These are phyloP conservation scores for Emmonsiellopsis sp. DNA, from an alignment of 2,329 filamentous ascomycete species.

Conservation along the genomic window DNA sequence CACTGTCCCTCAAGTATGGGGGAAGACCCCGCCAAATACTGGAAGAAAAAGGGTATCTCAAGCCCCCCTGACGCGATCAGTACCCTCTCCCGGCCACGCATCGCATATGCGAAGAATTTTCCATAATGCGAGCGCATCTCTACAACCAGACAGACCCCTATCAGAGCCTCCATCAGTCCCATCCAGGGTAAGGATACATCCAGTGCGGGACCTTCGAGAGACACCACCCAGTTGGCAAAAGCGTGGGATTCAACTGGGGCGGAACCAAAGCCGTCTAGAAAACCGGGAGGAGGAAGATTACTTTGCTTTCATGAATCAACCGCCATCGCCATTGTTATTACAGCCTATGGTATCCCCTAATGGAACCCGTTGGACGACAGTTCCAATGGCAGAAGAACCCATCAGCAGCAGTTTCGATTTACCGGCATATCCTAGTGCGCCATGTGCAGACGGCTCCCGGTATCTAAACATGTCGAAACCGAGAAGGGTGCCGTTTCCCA, in stretches of 20 bases:
- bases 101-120: background rate
- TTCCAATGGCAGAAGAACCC: conserved; percentile 1
- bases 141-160: background rate
- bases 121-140: background rate
- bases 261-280: background rate
- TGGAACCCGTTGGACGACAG: conserved; percentile 1
- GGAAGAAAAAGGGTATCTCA: background rate
- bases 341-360: background rate
- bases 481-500: background rate
- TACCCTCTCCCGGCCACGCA: background rate
- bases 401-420: background rate
- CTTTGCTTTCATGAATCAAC: background rate
- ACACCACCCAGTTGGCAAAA: background rate
- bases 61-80: background rate
- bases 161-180: background rate
- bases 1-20: background rate
- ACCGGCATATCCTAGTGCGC: background rate
- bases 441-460: background rate
- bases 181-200: background rate
- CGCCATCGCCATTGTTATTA: background rate
- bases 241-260: background rate
- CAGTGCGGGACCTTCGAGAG: background rate
- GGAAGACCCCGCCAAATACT: conserved; percentile 1
- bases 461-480: background rate
- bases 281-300: background rate